Evolutionary conservation across 2,329 filamentous ascomycete genomes (phyloP).

Genomic region (Calonectria pseudoturangicola): DNA sequence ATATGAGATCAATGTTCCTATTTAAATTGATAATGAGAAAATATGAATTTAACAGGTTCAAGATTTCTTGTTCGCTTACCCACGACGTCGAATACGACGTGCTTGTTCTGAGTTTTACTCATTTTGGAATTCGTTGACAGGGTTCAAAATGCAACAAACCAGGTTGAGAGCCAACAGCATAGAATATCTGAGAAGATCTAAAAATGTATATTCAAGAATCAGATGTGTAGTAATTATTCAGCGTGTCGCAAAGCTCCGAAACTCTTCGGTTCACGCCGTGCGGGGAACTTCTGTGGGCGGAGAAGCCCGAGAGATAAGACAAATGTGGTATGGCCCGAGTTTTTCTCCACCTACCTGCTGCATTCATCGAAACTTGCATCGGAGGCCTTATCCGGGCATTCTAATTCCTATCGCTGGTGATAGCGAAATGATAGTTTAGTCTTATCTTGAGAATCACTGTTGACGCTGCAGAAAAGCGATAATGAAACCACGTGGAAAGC

Average conservation of each 20-base stretch:
- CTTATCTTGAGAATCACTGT: neutral
- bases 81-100: constrained; percentile 33
- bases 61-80: neutral
- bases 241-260: neutral
- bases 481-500: neutral
- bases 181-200: neutral
- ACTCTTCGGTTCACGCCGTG: constrained; percentile 14
- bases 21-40: neutral
- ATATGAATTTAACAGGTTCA: neutral
- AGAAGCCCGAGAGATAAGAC: constrained; percentile 16
- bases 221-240: no score
- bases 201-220: no score
- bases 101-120: constrained; percentile 1
- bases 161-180: neutral
- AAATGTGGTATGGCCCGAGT: neutral
- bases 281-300: neutral
- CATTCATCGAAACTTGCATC: constrained; percentile 4
- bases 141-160: neutral
- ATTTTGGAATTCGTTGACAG: neutral
- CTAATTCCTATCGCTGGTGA: neutral
- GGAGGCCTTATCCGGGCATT: neutral
- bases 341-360: neutral
- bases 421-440: neutral
- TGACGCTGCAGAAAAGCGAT: neutral
- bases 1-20: constrained; percentile 23